Conservation (phyloP, 331 rosid species). For the Quercus phellos region DNA sequence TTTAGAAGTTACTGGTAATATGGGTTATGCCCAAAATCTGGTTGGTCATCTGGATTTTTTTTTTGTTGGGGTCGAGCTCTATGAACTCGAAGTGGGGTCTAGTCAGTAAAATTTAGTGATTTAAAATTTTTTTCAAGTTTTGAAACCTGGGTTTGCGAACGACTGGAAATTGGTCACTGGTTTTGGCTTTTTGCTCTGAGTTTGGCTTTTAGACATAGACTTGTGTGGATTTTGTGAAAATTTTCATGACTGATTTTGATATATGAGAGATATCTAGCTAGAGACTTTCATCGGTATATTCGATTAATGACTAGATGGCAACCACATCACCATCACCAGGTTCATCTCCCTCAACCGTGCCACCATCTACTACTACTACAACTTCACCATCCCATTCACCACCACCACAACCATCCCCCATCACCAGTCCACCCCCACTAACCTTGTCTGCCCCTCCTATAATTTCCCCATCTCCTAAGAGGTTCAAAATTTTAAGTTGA, state of each 20-base stretch:
- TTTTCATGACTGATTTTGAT: slow-evolving; percentile 1
- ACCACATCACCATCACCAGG: too few relatives aligned
- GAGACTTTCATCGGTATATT: neutral
- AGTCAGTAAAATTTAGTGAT: slow-evolving; percentile 33
- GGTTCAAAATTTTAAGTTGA: too few relatives aligned
- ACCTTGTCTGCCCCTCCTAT: too few relatives aligned
- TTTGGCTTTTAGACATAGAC: neutral
- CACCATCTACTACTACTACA: slow-evolving; percentile 36
- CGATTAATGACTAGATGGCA: too few relatives aligned
- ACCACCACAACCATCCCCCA: slow-evolving; percentile 23
- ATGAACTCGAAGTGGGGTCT: neutral
- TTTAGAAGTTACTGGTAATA: slow-evolving; percentile 4
- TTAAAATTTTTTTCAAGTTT: slow-evolving; percentile 21
- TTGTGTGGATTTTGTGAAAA: slow-evolving; percentile 1
- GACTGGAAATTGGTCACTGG: slow-evolving; percentile 17
- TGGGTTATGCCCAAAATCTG: slow-evolving; percentile 24
- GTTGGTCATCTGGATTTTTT: slow-evolving; percentile 16
- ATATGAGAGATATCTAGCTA: neutral
- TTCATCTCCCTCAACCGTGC: neutral
- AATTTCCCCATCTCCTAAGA: too few relatives aligned
- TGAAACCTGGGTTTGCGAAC: slow-evolving; percentile 16
- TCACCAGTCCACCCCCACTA: slow-evolving; percentile 13
- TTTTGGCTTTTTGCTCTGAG: slow-evolving; percentile 10
- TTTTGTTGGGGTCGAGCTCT: neutral
- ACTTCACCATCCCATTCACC: slow-evolving; percentile 10